Base-by-base conservation (phyloP, 768 basidiomycete genomes). In the Tricholoma furcatifolium region DNA sequence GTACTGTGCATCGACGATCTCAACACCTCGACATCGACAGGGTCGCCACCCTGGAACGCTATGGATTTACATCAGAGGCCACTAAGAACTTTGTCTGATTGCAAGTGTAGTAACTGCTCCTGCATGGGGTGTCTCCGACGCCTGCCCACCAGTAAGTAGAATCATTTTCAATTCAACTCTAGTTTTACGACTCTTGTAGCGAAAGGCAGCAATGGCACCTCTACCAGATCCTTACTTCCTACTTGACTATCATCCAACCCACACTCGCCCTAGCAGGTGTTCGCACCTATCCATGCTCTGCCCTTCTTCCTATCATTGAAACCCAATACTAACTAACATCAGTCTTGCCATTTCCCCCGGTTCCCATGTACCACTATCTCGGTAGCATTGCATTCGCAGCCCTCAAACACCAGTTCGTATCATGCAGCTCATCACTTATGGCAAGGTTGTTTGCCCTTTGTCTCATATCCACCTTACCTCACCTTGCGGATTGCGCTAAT, bases 291-390 rank as follows among this genome's bases (percentile, higher is more conserved):
- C 73, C 79, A 60, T 88, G 81, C 62, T 58, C 72, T 1, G 65
- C 74, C 1, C 85, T 88, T 0, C 74, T 88, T 11, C 83, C 82
- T 1, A 61, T 93, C 15, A 80, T 93, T 10, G 44, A 63, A 10
- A 63, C 72, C 83, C 87, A n/a, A 86, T n/a, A n/a, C n/a, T 93
- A 57, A 82, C 82, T 11, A 74, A 80, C 39, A 77, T 93, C 51
- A 85, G 87, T 64, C 54, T 54, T 21, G 75, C 71, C 2, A 55
- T 65, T 0, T 65, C 80, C n/a, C 82, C 81, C 2, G 88, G 91
- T 54, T 61, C 76, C 95, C 20, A 69, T 80, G n/a, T 93, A 93
- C 64, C 90, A 94, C 72, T 93, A 93, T 66, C 72, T 82, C 2
- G 91, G 87, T 3, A 93, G 91, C 1, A 73, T 89, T n/a, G 79